phyloP scores from a whole-genome alignment of 164 flowering plant genomes.

The Vitis vinifera region ASM3070453v1 NC_081815.1:8544501-8545000 shows the following conservation, averaged over 20 bases:
- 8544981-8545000: slow-evolving; percentile 52
- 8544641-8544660: no score
- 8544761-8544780: background rate
- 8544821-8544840: background rate
- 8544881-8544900: slow-evolving; percentile 67
- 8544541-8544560: no score
- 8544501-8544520: no score
- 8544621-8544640: no score
- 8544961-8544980: slow-evolving; percentile 57
- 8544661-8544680: no score
- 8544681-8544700: no score
- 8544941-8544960: slow-evolving; percentile 66
- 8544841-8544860: slow-evolving; percentile 6
- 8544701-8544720: no score
- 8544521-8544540: no score
- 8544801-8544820: background rate
- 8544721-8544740: no score
- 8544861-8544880: slow-evolving; percentile 81
- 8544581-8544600: no score
- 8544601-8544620: no score
- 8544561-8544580: no score
- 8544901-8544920: slow-evolving; percentile 59
- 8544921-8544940: slow-evolving; percentile 64
- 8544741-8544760: background rate
- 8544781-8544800: background rate